A percentile compares a stretch with the other conserved stretches of the same genome.
Conservation (phyloP, 169 alveolate species). For the Plasmodium gallinaceum region DNA sequence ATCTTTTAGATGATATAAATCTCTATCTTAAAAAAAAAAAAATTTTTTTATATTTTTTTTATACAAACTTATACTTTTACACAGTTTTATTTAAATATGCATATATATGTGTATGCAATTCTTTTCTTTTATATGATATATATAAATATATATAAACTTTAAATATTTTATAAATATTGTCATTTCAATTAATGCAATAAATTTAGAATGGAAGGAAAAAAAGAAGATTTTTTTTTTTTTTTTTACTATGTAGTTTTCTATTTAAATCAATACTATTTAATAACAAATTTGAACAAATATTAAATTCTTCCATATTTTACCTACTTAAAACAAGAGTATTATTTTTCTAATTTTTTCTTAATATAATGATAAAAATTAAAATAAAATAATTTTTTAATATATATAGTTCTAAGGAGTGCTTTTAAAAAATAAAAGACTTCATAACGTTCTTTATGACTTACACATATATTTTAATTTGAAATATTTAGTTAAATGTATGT, state of each 20-base stretch:
- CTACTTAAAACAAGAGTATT: too few species aligned
- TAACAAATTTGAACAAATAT: neutral
- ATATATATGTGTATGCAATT: neutral
- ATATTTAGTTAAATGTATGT: too few species aligned
- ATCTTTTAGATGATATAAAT: slow-evolving; percentile 5
- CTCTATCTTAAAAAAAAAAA: slow-evolving; percentile 29
- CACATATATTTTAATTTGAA: too few species aligned
- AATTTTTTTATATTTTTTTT: neutral
- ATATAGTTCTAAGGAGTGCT: too few species aligned
- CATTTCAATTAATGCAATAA: neutral
- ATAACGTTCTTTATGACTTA: too few species aligned
- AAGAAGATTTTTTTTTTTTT: neutral
- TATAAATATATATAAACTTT: neutral
- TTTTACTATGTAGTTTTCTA: slow-evolving; percentile 32
- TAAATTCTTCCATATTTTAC: slow-evolving; percentile 8
- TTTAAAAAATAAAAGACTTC: too few species aligned
- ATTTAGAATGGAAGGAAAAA: neutral
- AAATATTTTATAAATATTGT: too few species aligned
- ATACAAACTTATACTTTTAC: neutral
- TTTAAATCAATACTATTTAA: slow-evolving; percentile 6
- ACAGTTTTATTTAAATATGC: neutral
- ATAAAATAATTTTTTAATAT: too few species aligned
- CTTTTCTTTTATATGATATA: neutral
- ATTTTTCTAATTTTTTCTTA: neutral
- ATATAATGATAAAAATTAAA: neutral